Evolutionary conservation across 1,284 basidiomycete species (phyloP).

Genomic region (Gymnopus androsaceus): DNA sequence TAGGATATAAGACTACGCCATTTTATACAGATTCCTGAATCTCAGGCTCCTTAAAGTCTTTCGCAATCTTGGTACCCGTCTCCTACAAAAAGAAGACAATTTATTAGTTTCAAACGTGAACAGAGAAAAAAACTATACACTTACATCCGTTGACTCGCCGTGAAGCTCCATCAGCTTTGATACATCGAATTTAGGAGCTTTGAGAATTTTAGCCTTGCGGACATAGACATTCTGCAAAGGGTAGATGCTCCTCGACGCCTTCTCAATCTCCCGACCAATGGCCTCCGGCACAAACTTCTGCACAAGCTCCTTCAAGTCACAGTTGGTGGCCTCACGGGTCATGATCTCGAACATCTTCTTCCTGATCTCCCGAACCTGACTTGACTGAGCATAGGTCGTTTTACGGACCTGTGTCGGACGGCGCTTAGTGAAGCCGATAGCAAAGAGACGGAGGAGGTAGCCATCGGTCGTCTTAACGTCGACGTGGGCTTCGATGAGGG

Average conservation of each 20-base stretch:
- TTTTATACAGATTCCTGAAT: conserved; percentile 80
- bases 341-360: conserved; percentile 99
- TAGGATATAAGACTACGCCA: conserved; percentile 30
- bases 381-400: conserved; percentile 97
- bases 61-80: conserved; percentile 83
- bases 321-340: conserved; percentile 92
- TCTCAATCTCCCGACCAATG: conserved; percentile 99
- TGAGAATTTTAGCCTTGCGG: conserved; percentile 97
- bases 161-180: conserved; percentile 95
- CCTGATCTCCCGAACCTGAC: conserved; percentile 96
- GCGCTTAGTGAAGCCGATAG: conserved; percentile 98
- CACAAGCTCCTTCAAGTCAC: conserved; percentile 97
- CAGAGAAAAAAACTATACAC: conserved; percentile 34
- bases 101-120: conserved; percentile 15
- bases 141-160: conserved; percentile 88
- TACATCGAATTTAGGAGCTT: conserved; percentile 95
- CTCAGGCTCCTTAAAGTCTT: conserved; percentile 94
- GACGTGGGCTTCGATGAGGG: conserved; percentile 97
- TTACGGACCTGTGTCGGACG: conserved; percentile 97
- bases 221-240: conserved; percentile 98
- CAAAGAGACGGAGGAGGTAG: conserved; percentile 98
- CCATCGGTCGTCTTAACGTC: conserved; percentile 99
- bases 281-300: conserved; percentile 99
- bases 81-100: conserved; percentile 53
- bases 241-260: conserved; percentile 94